Conservation (phyloP, 192 early-diverging fungal species). For the Coemansia sp. region DNA sequence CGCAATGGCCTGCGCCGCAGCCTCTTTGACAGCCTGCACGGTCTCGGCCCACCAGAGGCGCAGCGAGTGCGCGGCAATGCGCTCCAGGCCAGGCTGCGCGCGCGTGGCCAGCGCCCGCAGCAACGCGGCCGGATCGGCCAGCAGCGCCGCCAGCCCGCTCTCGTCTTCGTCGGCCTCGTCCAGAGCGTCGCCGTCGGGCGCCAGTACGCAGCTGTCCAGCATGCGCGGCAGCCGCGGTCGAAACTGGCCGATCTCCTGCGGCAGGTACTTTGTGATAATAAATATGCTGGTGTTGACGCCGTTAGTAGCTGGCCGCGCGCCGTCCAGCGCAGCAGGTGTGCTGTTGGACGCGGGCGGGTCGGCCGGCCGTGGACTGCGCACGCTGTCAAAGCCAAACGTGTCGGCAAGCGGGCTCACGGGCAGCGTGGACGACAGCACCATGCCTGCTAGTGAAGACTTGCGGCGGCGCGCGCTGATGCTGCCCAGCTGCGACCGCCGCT, state of each 20-base stretch:
- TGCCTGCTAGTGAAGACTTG: slow-evolving; percentile 39
- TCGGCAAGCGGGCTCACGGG: slow-evolving; percentile 5
- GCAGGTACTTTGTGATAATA: slow-evolving; percentile 38
- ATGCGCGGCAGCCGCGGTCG: slow-evolving; percentile 29
- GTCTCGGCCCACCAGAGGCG: slow-evolving; percentile 24
- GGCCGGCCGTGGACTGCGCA: slow-evolving; percentile 5
- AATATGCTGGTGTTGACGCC: slow-evolving; percentile 15
- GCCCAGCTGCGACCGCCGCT: slow-evolving; percentile 11
- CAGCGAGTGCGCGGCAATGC: slow-evolving; percentile 20
- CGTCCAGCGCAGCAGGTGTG: background rate
- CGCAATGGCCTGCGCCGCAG: slow-evolving; percentile 4
- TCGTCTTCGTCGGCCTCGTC: slow-evolving; percentile 29
- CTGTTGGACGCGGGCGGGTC: background rate
- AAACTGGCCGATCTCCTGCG: slow-evolving; percentile 32
- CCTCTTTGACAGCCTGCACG: background rate
- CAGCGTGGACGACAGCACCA: slow-evolving; percentile 27
- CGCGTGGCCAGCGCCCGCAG: slow-evolving; percentile 20
- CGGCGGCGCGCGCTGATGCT: slow-evolving; percentile 20
- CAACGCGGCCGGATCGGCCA: slow-evolving; percentile 14
- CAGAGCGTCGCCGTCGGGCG: slow-evolving; percentile 2
- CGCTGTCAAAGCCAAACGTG: background rate
- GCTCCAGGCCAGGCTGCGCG: slow-evolving; percentile 31
- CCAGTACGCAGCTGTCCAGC: slow-evolving; percentile 13
- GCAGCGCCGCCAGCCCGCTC: slow-evolving; percentile 7
- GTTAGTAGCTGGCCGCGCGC: background rate